Base-by-base conservation (phyloP, 23 red algal species). In the Gracilaria domingensis region DNA sequence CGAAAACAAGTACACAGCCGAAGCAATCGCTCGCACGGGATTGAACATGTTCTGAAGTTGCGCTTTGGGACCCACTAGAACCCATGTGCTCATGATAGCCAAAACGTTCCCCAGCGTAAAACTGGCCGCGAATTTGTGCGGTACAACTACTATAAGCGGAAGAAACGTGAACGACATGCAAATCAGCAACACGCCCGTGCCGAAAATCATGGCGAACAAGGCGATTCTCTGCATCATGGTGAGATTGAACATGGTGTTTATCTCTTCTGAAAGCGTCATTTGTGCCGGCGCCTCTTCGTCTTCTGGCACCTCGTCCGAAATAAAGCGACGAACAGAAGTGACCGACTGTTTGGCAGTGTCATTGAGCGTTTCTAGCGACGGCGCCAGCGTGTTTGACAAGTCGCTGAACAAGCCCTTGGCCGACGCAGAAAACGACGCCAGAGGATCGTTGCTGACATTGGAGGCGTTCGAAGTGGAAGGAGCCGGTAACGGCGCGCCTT, bases 71-170 rank as follows among this genome's bases (percentile, higher is more conserved):
- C 95, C 95, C 44, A 98, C 91, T 26, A 98, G 75, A 42, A 98
- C 66, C 82, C 86, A 90, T 23, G 95, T 94, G 84, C 81, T 89
- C 65, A 55, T 50, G 78, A 97, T 89, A 33, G 89, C 95, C 30
- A 97, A 79, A 8, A 98, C 12, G 75, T 98, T 98, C 8, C 95
- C 95, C 42, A 93, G 24, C 37, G 95, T 95, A 83, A 98, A 98
- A 21, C 80, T 71, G 30, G 88, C 78, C 12, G 84, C 95, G 60
- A 98, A 98, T 39, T 98, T 98, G 83, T 89, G 79, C 24, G 95
- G 95, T 18, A 92, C 79, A 20, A 98, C 66, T 50, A 95, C 53
- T 18, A 95, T 87, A 30, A 95, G 72, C 24, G 95, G 95, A 24
- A 98, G 80, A 38, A 94, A 92, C 37, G 88, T 50, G 60, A 98